phyloP scores from a whole-genome alignment of 805 yeast genomes.

The Myxozyma neotropica region DNA sequence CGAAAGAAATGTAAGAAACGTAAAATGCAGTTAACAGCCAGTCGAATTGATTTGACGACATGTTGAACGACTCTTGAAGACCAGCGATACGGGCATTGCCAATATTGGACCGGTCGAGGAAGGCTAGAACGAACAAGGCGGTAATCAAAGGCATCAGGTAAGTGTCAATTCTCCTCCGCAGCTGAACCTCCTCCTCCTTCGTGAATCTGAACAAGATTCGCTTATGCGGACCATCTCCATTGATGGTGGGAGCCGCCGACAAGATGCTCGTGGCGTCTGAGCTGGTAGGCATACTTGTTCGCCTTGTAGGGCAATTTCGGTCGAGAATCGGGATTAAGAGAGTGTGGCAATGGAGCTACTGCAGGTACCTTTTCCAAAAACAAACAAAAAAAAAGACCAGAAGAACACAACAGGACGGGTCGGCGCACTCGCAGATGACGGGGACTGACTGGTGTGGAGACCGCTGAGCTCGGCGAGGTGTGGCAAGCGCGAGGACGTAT shows the following conservation, averaged over 20 bases:
- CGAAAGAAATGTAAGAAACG: conserved; percentile 31
- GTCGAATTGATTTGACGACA: conserved; percentile 31
- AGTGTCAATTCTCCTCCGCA: conserved; percentile 32
- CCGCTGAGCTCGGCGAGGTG: too few relatives aligned
- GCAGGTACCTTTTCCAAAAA: too few relatives aligned
- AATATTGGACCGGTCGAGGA: conserved; percentile 59
- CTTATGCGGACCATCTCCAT: conserved; percentile 13
- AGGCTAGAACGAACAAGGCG: conserved; percentile 50
- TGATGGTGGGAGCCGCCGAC: not conserved
- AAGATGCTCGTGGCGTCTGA: conserved; percentile 10
- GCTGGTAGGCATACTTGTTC: not conserved
- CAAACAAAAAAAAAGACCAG: too few relatives aligned
- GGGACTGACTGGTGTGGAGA: too few relatives aligned
- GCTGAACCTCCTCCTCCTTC: conserved; percentile 23
- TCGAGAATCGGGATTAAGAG: not conserved
- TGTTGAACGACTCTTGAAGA: conserved; percentile 42
- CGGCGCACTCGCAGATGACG: too few relatives aligned
- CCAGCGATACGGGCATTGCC: conserved; percentile 65
- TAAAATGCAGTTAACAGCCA: conserved; percentile 35
- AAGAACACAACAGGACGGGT: too few relatives aligned
- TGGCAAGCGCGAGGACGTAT: too few relatives aligned
- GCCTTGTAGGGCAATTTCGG: not conserved
- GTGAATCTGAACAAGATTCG: conserved; percentile 25
- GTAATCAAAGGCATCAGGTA: conserved; percentile 47
- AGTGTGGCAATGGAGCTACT: not conserved